These are phyloP conservation scores for Rhodomyrtus psidioides DNA, from an alignment of 441 rosid species.

Conservation along the genomic window DNA sequence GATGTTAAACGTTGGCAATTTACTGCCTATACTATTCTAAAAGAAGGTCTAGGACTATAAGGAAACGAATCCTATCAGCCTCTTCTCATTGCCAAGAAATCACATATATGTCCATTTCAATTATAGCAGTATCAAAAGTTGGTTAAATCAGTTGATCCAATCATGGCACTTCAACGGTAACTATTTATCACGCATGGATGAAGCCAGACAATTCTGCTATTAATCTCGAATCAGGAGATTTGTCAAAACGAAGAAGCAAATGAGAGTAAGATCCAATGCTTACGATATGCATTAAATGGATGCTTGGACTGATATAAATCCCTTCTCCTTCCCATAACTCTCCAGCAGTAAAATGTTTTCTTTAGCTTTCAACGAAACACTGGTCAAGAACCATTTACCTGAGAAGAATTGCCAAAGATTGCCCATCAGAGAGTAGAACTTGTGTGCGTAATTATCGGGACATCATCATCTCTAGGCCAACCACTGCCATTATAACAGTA, in stretches of 20 bases:
- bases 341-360: neutral
- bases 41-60: neutral
- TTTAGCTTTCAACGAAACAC: neutral
- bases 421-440: neutral
- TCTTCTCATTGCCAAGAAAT: neutral
- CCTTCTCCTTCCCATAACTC: slow-evolving; percentile 41
- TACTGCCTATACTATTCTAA: neutral
- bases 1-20: neutral
- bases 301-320: slow-evolving; percentile 45
- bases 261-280: slow-evolving; percentile 15
- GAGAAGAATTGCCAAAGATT: neutral
- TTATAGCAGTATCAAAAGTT: neutral
- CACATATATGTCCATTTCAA: neutral
- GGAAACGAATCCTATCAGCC: neutral
- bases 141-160: neutral
- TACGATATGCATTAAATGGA: slow-evolving; percentile 49
- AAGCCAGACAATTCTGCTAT: neutral
- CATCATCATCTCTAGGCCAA: neutral
- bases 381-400: neutral
- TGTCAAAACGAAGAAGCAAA: neutral
- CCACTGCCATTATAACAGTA: neutral
- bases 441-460: neutral
- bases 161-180: neutral
- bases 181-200: neutral
- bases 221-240: neutral